A percentile compares a stretch with the other conserved stretches of the same genome.
phyloP scores from a whole-genome alignment of 331 rosid genomes.

The Dryas integrifolia region DNA sequence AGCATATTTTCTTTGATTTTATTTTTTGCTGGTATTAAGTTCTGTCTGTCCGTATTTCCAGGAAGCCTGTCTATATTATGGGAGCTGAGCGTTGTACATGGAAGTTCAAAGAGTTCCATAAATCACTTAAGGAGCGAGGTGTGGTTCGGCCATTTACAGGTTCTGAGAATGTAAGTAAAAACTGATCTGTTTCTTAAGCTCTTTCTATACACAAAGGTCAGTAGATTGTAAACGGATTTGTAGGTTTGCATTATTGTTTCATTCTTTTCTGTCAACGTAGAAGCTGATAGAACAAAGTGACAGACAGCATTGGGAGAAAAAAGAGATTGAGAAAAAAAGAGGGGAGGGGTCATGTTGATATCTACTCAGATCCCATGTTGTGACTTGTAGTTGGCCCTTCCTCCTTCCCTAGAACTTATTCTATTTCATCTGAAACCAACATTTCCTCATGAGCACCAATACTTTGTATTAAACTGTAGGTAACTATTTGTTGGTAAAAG shows the following conservation, averaged over 20 bases:
- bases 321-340: neutral
- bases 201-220: neutral
- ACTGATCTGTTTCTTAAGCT: neutral
- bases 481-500: neutral
- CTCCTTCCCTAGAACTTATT: neutral
- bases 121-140: constrained; percentile 62
- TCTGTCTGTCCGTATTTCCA: constrained; percentile 22
- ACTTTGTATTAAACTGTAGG: neutral
- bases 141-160: constrained; percentile 83
- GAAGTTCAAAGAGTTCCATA: constrained; percentile 78
- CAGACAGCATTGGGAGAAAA: neutral
- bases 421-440: neutral
- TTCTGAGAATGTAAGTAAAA: constrained; percentile 80
- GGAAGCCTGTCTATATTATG: constrained; percentile 80
- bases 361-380: neutral
- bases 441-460: neutral
- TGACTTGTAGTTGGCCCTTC: neutral
- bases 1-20: neutral
- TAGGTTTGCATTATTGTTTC: neutral
- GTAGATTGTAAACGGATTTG: neutral
- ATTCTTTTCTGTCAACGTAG: neutral
- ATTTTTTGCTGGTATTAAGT: neutral
- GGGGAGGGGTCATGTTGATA: neutral
- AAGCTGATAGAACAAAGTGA: neutral
- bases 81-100: constrained; percentile 80